phyloP scores from a whole-genome alignment of 2,329 filamentous ascomycete genomes.

The Coccinonectria pachysandricola region DNA sequence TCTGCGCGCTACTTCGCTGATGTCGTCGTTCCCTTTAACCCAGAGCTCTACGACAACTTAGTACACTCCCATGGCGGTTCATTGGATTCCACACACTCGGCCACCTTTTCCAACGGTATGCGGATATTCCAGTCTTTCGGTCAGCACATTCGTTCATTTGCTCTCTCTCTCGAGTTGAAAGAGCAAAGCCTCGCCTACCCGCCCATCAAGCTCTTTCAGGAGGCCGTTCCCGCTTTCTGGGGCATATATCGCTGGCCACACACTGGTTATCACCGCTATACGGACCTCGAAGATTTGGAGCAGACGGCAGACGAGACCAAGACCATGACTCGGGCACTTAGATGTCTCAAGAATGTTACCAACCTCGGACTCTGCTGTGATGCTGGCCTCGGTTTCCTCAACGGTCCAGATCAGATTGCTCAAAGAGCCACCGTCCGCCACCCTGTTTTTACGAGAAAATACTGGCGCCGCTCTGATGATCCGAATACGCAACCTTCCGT shows the following conservation, averaged over 20 bases:
- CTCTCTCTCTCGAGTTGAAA: constrained; percentile 58
- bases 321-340: constrained; percentile 51
- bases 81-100: constrained; percentile 14
- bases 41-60: constrained; percentile 45
- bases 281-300: constrained; percentile 49
- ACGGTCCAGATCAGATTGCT: constrained; percentile 46
- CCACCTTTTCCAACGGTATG: constrained; percentile 38
- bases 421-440: constrained; percentile 29
- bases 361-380: constrained; percentile 60
- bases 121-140: constrained; percentile 53
- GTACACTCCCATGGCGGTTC: constrained; percentile 12
- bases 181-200: constrained; percentile 40
- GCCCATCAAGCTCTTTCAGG: constrained; percentile 44
- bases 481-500: constrained; percentile 9
- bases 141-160: constrained; percentile 50
- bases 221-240: constrained; percentile 48
- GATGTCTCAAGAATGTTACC: constrained; percentile 41
- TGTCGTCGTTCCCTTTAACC: constrained; percentile 55
- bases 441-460: constrained; percentile 25
- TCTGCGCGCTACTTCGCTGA: constrained; percentile 50
- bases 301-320: constrained; percentile 52
- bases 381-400: constrained; percentile 57
- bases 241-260: constrained; percentile 56
- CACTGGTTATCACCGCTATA: constrained; percentile 47
- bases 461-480: constrained; percentile 14